These are phyloP conservation scores for Alternaria ethzedia DNA, from an alignment of 2,329 filamentous ascomycete species.

Conservation along the genomic window DNA sequence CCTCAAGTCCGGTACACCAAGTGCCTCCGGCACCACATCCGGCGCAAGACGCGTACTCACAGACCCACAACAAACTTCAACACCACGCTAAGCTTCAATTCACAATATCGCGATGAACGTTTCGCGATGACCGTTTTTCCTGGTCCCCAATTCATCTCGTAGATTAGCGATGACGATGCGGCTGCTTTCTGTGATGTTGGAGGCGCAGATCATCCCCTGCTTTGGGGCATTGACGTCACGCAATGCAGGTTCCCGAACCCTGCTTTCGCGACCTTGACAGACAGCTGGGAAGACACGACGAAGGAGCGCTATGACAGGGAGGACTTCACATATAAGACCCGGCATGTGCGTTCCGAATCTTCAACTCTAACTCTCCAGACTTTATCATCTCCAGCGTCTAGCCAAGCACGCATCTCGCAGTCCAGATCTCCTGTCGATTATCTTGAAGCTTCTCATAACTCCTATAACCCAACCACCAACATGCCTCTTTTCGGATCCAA, in stretches of 20 bases:
- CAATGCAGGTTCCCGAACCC: conserved; percentile 8
- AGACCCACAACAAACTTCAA: conserved; percentile 22
- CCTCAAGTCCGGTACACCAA: conserved; percentile 13
- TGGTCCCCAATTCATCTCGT: neutral
- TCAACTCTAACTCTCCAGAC: neutral
- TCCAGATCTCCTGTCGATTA: neutral
- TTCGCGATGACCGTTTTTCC: neutral
- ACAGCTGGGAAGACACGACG: neutral
- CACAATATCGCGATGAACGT: neutral
- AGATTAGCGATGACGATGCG: conserved; percentile 11
- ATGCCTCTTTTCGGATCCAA: conserved; percentile 48
- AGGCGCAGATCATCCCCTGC: conserved; percentile 10
- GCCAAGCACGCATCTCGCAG: neutral
- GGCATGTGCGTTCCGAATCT: neutral
- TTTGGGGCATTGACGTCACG: conserved; percentile 24
- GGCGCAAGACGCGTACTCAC: neutral
- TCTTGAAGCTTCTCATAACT: neutral
- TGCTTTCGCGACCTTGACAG: conserved; percentile 2
- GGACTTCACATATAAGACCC: neutral
- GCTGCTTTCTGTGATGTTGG: conserved; percentile 1
- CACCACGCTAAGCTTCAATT: neutral
- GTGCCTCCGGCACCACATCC: conserved; percentile 10
- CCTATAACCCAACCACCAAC: neutral
- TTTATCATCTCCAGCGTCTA: neutral
- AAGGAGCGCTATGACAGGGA: neutral